Evolutionary conservation across 192 early-diverging fungal species (phyloP).

Genomic region (Backusella morwellensis): DNA sequence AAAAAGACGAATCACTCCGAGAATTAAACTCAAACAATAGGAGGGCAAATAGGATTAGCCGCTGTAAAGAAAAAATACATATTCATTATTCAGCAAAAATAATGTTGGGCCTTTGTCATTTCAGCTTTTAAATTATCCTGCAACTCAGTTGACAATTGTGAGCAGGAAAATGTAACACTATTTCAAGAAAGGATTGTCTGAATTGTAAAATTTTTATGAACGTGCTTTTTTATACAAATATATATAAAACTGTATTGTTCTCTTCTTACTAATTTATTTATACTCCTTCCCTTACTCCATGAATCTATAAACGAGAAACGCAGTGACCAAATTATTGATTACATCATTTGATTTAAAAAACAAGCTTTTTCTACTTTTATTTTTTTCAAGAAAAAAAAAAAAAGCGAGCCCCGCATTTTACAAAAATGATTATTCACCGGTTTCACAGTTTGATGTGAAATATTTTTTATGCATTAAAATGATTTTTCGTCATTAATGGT

Average conservation of each 20-base stretch:
- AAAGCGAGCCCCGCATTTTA: background rate
- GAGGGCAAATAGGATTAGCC: background rate
- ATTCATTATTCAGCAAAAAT: background rate
- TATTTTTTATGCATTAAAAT: no score
- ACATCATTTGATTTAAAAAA: no score
- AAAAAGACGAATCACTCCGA: background rate
- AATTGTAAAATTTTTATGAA: background rate
- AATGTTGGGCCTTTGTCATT: background rate
- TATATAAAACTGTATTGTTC: background rate
- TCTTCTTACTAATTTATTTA: background rate
- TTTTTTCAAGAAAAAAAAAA: no score
- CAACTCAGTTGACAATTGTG: background rate
- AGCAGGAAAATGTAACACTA: background rate
- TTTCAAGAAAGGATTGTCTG: background rate
- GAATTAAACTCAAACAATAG: background rate
- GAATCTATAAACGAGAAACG: background rate
- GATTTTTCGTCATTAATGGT: background rate
- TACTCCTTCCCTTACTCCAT: background rate
- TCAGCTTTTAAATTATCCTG: background rate
- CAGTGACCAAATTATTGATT: no score
- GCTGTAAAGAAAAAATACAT: background rate
- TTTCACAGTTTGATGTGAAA: no score
- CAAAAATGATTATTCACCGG: background rate
- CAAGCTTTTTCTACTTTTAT: no score
- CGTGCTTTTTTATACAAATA: constrained; percentile 4